Evolutionary conservation across 2,329 filamentous ascomycete species (phyloP).

Genomic region (Fusarium sp.): DNA sequence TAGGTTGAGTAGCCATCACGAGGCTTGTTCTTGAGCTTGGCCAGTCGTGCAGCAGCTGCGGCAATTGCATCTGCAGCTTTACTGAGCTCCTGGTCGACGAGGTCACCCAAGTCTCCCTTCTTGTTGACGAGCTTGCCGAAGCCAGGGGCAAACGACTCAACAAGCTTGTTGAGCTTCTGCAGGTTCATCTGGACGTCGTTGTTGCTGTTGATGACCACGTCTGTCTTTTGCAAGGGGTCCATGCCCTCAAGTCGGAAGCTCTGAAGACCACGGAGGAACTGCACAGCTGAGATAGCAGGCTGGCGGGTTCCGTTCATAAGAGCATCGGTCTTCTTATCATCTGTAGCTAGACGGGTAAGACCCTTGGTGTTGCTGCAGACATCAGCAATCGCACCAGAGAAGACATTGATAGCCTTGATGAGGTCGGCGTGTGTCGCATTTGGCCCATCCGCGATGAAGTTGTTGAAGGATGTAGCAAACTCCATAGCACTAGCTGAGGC

Average conservation of each 20-base stretch:
- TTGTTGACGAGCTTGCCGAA: conserved; percentile 82
- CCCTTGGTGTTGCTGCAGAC: conserved; percentile 98
- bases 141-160: conserved; percentile 90
- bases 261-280: conserved; percentile 94
- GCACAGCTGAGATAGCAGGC: conserved; percentile 87
- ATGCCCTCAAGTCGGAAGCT: conserved; percentile 94
- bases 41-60: conserved; percentile 87
- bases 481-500: conserved; percentile 94
- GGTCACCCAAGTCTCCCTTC: conserved; percentile 88
- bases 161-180: conserved; percentile 92
- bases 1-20: conserved; percentile 95
- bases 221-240: conserved; percentile 91
- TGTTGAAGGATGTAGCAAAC: conserved; percentile 98
- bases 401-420: conserved; percentile 91
- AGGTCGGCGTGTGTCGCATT: conserved; percentile 90
- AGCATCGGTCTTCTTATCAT: conserved; percentile 93
- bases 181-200: conserved; percentile 95
- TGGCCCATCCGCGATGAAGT: conserved; percentile 96
- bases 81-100: conserved; percentile 90
- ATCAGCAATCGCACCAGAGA: conserved; percentile 90
- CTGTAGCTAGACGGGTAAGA: conserved; percentile 89
- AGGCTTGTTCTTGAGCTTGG: conserved; percentile 96
- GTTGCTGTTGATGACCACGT: conserved; percentile 97
- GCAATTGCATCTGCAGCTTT: conserved; percentile 97
- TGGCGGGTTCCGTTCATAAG: conserved; percentile 85